These are phyloP conservation scores for Cercophora sp. DNA, from an alignment of 495 filamentous ascomycete genomes.

Conservation along the genomic window DNA sequence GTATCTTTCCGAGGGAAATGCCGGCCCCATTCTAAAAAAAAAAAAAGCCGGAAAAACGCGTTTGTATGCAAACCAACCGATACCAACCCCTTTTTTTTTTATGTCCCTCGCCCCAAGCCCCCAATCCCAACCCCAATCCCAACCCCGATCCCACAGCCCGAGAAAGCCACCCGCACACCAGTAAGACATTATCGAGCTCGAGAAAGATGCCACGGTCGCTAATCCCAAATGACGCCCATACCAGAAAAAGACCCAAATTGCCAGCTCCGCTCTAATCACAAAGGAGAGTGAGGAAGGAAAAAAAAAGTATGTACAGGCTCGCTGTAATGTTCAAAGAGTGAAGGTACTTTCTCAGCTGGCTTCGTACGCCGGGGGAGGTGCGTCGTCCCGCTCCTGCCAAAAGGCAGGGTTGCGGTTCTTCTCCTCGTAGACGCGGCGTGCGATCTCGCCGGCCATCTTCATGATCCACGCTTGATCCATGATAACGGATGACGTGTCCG, in stretches of 20 bases:
- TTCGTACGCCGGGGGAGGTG: slow-evolving; percentile 62
- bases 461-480: slow-evolving; percentile 84
- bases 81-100: slow-evolving; percentile 10
- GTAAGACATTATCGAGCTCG: slow-evolving; percentile 18
- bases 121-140: neutral
- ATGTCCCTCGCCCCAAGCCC: slow-evolving; percentile 10
- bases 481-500: slow-evolving; percentile 52
- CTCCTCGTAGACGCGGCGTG: slow-evolving; percentile 72
- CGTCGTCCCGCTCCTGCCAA: slow-evolving; percentile 50
- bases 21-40: slow-evolving; percentile 5
- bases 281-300: too few relatives aligned
- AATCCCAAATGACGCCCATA: slow-evolving; percentile 16
- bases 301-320: neutral
- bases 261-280: slow-evolving; percentile 1
- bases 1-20: neutral
- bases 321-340: too few relatives aligned
- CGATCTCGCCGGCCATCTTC: slow-evolving; percentile 88
- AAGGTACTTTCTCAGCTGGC: slow-evolving; percentile 25
- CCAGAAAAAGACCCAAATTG: neutral
- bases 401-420: slow-evolving; percentile 45
- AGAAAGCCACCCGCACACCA: slow-evolving; percentile 18
- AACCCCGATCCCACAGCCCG: too few relatives aligned
- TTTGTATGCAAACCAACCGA: too few relatives aligned
- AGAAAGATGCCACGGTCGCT: slow-evolving; percentile 14
- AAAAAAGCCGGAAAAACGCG: too few relatives aligned